Evolutionary conservation across 1,139 yeast species (phyloP).

Genomic region (Scheffersomyces cryptocercus): DNA sequence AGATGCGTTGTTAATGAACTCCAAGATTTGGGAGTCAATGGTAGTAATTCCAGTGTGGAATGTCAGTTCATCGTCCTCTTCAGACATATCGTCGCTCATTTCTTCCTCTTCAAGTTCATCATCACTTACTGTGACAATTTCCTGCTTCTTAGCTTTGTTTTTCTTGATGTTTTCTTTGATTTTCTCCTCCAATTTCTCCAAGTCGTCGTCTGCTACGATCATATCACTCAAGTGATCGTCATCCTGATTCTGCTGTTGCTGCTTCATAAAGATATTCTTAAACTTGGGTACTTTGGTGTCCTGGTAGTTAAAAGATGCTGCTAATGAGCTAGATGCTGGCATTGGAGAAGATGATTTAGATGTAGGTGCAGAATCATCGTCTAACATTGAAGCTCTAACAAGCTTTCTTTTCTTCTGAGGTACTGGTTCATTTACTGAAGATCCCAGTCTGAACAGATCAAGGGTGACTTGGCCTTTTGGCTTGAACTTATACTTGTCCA

Average conservation of each 20-base stretch:
- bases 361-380: neutral
- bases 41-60: constrained; percentile 45
- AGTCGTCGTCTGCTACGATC: constrained; percentile 34
- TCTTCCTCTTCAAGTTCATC: constrained; percentile 45
- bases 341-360: neutral
- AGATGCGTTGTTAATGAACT: constrained; percentile 78
- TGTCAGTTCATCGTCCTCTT: constrained; percentile 39
- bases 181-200: constrained; percentile 41
- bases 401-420: constrained; percentile 34
- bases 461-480: constrained; percentile 28
- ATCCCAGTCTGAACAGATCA: constrained; percentile 20
- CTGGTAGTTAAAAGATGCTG: neutral
- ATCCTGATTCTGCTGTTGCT: neutral
- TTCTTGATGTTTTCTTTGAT: constrained; percentile 34
- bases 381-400: constrained; percentile 28
- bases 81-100: constrained; percentile 40
- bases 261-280: neutral
- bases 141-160: constrained; percentile 13
- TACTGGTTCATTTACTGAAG: constrained; percentile 12
- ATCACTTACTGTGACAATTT: constrained; percentile 37
- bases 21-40: constrained; percentile 65
- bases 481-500: constrained; percentile 47
- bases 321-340: neutral
- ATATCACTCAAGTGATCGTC: constrained; percentile 8
- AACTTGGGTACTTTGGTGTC: neutral